A percentile compares a stretch with the other conserved stretches of the same genome.
Conservation (phyloP, 2,329 filamentous ascomycete genomes). For the Cercospora janseana region DNA sequence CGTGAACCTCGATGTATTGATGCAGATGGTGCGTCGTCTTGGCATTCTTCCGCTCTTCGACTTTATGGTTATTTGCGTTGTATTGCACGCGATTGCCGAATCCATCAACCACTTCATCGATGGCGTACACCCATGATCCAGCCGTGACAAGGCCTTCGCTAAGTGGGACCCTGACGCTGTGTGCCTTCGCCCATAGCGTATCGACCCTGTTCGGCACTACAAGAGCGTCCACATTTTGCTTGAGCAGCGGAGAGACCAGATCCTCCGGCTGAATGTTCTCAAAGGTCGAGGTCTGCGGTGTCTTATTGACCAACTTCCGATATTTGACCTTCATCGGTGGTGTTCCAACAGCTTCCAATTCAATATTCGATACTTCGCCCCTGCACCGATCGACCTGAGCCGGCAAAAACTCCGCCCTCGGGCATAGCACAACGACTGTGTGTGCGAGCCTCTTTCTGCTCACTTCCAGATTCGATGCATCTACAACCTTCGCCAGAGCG, state of each 20-base stretch:
- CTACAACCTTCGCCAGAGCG: slow-evolving; percentile 76
- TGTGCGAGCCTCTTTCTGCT: slow-evolving; percentile 63
- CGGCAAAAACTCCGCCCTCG: slow-evolving; percentile 69
- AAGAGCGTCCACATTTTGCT: slow-evolving; percentile 52
- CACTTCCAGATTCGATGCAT: slow-evolving; percentile 84
- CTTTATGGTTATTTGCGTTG: slow-evolving; percentile 64
- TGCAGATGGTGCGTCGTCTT: slow-evolving; percentile 57
- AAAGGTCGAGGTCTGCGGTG: slow-evolving; percentile 80
- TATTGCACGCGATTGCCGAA: slow-evolving; percentile 86
- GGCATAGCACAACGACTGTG: slow-evolving; percentile 82
- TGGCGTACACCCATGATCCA: slow-evolving; percentile 83
- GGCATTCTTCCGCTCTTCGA: slow-evolving; percentile 45
- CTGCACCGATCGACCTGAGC: slow-evolving; percentile 70
- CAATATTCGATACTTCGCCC: slow-evolving; percentile 82
- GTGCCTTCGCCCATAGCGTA: slow-evolving; percentile 75
- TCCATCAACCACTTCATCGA: slow-evolving; percentile 89
- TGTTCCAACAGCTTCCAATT: slow-evolving; percentile 79
- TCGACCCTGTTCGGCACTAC: slow-evolving; percentile 61
- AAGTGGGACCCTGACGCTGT: slow-evolving; percentile 73
- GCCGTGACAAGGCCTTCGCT: slow-evolving; percentile 82
- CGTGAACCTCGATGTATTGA: slow-evolving; percentile 80
- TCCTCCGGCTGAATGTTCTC: slow-evolving; percentile 92
- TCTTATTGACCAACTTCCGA: slow-evolving; percentile 79
- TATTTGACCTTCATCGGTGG: slow-evolving; percentile 92
- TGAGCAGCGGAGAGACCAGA: slow-evolving; percentile 72